Evolutionary conservation across 2,329 filamentous ascomycete species (phyloP).

Genomic region (Dactylellina leptospora): DNA sequence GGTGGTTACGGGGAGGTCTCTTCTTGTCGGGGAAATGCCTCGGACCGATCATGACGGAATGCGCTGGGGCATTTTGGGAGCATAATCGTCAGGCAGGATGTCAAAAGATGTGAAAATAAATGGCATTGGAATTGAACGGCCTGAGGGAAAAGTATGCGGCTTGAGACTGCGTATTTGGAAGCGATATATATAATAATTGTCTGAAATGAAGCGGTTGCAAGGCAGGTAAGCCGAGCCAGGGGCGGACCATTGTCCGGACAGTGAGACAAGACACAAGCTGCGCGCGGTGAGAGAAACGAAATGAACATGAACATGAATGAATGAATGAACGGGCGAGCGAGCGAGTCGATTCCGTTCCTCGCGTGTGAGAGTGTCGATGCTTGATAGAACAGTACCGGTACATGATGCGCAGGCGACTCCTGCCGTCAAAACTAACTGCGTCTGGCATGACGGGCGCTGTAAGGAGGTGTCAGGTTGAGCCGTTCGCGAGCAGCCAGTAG

Average conservation of each 20-base stretch:
- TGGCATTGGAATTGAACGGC: not conserved
- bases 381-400: not conserved
- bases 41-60: slow-evolving; percentile 27
- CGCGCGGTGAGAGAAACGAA: slow-evolving; percentile 16
- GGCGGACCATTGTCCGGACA: not conserved
- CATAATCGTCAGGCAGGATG: not conserved
- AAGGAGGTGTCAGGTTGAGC: slow-evolving; percentile 52
- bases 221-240: slow-evolving; percentile 48
- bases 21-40: slow-evolving; percentile 3
- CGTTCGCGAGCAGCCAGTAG: slow-evolving; percentile 20
- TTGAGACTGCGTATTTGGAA: slow-evolving; percentile 28
- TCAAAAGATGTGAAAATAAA: not conserved
- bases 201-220: slow-evolving; percentile 29
- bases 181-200: slow-evolving; percentile 4
- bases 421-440: slow-evolving; percentile 8
- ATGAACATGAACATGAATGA: not conserved
- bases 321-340: slow-evolving; percentile 7
- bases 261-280: not conserved
- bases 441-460: slow-evolving; percentile 29
- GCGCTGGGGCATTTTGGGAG: no score
- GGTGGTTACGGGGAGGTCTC: not conserved
- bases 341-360: slow-evolving; percentile 32
- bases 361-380: not conserved
- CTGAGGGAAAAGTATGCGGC: not conserved
- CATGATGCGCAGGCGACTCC: slow-evolving; percentile 2